Percentiles rank a stretch among this genome's conserved stretches.
Conservation (phyloP, 2,329 filamentous ascomycete genomes). For the Ophiostoma quercus region DNA sequence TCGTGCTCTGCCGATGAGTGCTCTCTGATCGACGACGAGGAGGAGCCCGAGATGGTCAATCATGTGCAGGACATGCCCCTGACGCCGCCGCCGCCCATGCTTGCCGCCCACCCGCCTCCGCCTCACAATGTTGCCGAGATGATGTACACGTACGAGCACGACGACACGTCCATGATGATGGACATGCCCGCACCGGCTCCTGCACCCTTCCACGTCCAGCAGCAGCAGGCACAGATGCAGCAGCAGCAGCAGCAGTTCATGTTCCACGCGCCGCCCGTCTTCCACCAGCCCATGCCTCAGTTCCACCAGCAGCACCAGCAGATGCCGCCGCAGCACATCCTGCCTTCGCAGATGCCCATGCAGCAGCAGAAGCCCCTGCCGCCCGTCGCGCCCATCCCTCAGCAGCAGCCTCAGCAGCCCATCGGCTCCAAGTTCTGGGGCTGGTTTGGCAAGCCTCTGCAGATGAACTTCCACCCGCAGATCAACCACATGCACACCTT, state of each 20-base stretch:
- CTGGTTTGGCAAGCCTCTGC: constrained; percentile 6
- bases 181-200: background rate
- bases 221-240: constrained; percentile 18
- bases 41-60: constrained; percentile 33
- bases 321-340: constrained; percentile 47
- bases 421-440: background rate
- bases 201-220: background rate
- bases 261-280: constrained; percentile 12
- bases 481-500: constrained; percentile 20
- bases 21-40: constrained; percentile 29
- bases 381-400: background rate
- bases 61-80: background rate
- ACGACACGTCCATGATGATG: constrained; percentile 39
- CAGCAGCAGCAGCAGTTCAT: constrained; percentile 18
- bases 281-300: constrained; percentile 32
- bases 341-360: constrained; percentile 4
- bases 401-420: constrained; percentile 2
- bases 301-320: constrained; percentile 18
- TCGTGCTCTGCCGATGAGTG: background rate
- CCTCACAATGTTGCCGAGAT: background rate
- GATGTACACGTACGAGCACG: constrained; percentile 38
- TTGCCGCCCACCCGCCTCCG: constrained; percentile 22
- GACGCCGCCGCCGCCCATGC: constrained; percentile 37
- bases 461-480: constrained; percentile 18
- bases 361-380: constrained; percentile 15